Evolutionary conservation across 2,329 filamentous ascomycete species (phyloP), one percentile per base, ranked within the genome.

Genomic region (Penicillium sp.): DNA sequence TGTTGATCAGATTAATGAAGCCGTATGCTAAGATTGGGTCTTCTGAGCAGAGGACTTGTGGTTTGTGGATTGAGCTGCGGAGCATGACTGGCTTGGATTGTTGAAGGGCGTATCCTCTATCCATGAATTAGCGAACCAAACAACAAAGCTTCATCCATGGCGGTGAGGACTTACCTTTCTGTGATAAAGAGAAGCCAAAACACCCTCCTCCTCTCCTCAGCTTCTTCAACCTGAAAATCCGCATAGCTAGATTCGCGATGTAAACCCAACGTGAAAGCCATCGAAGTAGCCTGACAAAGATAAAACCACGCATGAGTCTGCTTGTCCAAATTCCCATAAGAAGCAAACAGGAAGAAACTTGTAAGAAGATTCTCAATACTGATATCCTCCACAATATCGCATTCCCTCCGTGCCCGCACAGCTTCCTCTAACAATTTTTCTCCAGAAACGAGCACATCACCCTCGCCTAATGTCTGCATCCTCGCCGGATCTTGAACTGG

Each of bases 261-360:
- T 46, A 80, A 68, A 0, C 71, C 71, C 29, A 80, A 65, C 1
- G 74, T 73, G 51, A 78, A 76, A 6, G 73, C 73, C 72, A 93
- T 79, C 6, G 90, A 92, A 1, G 86, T 88, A 6, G 89, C 88
- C 73, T 95, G 90, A 26, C 90, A 86, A 10, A 93, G 78, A 70
- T 91, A 86, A 68, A 87, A 92, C 90, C 90, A 93, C 1, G 89
- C 90, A 71, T 87, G 86, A 60, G 89, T 86, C 70, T 92, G 88
- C 70, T 87, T 80, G 60, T 91, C 88, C 47, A 90, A 77, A 37
- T 85, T 87, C 59, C 89, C 88, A 70, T 88, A 85, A 56, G 87
- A 88, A 37, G 84, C 88, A 65, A 90, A 92, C 26, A 93, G 72
- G 71, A 93, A 92, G 73, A 90, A 91, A 53, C 88, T 91, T n/a